Conservation (phyloP, 2,329 filamentous ascomycete species). For the Cytospora schulzeri region DNA sequence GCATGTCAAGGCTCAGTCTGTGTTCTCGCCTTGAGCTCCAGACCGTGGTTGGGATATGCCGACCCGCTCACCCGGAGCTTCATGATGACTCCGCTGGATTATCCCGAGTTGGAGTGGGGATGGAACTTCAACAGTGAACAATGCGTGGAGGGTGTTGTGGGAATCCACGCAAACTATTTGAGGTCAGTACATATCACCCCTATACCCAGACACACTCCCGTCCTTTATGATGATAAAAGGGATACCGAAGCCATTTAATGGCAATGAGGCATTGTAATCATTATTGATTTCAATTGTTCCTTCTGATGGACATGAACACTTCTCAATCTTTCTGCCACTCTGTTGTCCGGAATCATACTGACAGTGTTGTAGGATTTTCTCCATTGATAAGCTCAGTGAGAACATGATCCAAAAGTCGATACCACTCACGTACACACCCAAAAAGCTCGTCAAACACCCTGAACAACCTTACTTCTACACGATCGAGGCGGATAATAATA, state of each 20-base stretch:
- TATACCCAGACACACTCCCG: slow-evolving; percentile 38
- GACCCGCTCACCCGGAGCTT: slow-evolving; percentile 86
- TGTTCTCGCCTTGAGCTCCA: slow-evolving; percentile 85
- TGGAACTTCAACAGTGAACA: slow-evolving; percentile 98
- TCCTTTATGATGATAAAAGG: slow-evolving; percentile 64
- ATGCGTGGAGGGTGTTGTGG: slow-evolving; percentile 90
- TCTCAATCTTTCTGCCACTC: not conserved
- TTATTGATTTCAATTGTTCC: slow-evolving; percentile 89
- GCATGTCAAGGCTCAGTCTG: slow-evolving; percentile 82
- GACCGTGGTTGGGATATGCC: slow-evolving; percentile 95
- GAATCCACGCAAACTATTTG: slow-evolving; percentile 85
- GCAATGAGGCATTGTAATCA: slow-evolving; percentile 58
- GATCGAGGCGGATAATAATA: slow-evolving; percentile 91
- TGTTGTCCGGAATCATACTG: slow-evolving; percentile 31
- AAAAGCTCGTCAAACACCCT: slow-evolving; percentile 83
- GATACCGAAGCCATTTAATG: slow-evolving; percentile 54
- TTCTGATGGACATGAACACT: slow-evolving; percentile 63
- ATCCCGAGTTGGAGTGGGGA: slow-evolving; percentile 84
- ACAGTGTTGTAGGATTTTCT: slow-evolving; percentile 71
- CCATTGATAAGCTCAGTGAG: slow-evolving; percentile 81
- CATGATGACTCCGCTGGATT: slow-evolving; percentile 89
- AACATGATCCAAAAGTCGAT: slow-evolving; percentile 87
- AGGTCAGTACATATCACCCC: slow-evolving; percentile 59
- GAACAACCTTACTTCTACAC: slow-evolving; percentile 90
- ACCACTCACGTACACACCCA: slow-evolving; percentile 85